These are phyloP conservation scores for Penicillium angulare DNA, from an alignment of 495 filamentous ascomycete genomes.

Conservation along the genomic window DNA sequence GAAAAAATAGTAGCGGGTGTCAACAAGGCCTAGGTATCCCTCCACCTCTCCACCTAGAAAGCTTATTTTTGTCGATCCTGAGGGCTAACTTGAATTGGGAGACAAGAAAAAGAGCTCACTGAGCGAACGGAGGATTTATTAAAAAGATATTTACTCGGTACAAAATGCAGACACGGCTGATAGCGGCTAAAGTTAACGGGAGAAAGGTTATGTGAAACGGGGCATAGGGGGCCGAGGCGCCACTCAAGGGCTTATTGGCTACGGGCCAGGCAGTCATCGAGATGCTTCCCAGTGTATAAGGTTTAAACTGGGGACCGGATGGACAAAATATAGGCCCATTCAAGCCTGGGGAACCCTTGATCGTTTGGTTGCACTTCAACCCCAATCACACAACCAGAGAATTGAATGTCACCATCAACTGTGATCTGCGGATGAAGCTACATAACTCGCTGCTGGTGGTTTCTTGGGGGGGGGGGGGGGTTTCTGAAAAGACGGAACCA, in stretches of 20 bases:
- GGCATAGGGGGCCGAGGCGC: constrained; percentile 13
- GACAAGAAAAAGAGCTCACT: not conserved
- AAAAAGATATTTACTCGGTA: not conserved
- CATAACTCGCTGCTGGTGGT: not conserved
- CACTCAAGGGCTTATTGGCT: constrained; percentile 15
- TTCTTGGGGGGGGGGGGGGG: no score
- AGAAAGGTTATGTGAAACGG: constrained; percentile 11
- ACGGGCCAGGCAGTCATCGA: not conserved
- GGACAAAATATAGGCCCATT: not conserved
- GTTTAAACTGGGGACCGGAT: no score
- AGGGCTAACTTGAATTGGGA: not conserved
- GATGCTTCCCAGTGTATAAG: not conserved
- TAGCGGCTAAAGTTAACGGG: constrained; percentile 5
- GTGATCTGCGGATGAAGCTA: not conserved
- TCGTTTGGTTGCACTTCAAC: not conserved
- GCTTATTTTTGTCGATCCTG: not conserved
- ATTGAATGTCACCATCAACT: constrained; percentile 9
- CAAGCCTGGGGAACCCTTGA: not conserved
- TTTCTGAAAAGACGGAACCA: no score
- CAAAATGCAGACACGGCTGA: not conserved
- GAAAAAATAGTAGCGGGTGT: not conserved
- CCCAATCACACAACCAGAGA: constrained; percentile 8
- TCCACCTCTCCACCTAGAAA: constrained; percentile 5
- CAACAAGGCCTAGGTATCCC: constrained; percentile 3
- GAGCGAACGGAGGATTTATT: constrained; percentile 1